Evolutionary conservation across 371 early-diverging fungal species (phyloP), one percentile per base, ranked within the genome.

Genomic region (Rhizomucor pusillus): DNA sequence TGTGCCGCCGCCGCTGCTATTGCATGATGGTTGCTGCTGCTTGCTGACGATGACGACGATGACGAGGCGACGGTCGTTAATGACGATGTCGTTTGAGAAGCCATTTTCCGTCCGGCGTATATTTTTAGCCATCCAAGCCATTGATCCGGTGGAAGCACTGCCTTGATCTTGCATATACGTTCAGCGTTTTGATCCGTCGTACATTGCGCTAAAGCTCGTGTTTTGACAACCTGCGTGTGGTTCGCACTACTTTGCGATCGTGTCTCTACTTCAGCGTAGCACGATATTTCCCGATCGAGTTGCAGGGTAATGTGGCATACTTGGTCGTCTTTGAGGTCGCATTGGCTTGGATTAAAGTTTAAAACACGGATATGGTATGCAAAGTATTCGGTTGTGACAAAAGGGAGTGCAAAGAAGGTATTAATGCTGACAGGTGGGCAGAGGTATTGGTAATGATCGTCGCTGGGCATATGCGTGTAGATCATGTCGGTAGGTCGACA

Each of bases 61-160:
- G 14, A 41, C 29, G 7, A 29, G 29, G 29, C 29, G n/a, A n/a
- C n/a, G n/a, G n/a, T n/a, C 5, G 49, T 19, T 34, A 35, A 11
- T 18, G 46, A 39, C 37, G 14, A 9, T 37, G 14, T 5, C 29
- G 7, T 37, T 37, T 37, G 37, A 37, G 9, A 11, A 37, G 19
- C 34, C 16, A 49, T 23, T 12, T 63, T 65, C 1, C 58, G 67
- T 1, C 73, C 77, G 10, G 66, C 62, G 50, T 72, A 77, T 2
- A 77, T 56, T 47, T 77, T 71, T 16, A 77, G 66, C 75, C 75
- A 74, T 1, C 78, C 78, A 18, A 47, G 23, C 7, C 23, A 39
- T 41, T 66, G 62, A 33, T 62, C 56, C 0, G 65, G 57, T 7
- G 78, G 73, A 10, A 77, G 48, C 0, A 68, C 68, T 0, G 75